These are phyloP conservation scores for Irpex lacteus DNA, from an alignment of 1,284 basidiomycete genomes.

Conservation along the genomic window DNA sequence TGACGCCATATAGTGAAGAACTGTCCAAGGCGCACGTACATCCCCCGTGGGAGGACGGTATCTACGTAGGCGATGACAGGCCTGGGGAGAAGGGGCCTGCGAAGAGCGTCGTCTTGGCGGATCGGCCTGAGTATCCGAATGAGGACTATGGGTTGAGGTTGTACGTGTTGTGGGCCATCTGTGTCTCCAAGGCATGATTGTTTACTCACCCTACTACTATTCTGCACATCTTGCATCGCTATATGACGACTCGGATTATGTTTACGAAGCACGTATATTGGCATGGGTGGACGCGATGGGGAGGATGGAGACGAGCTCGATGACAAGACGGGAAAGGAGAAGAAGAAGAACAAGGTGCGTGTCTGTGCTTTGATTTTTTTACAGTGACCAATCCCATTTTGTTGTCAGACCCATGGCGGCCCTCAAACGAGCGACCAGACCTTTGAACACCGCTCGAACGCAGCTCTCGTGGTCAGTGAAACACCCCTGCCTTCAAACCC, in stretches of 20 bases:
- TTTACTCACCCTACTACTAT: too few species aligned
- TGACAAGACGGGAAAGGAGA: neutral
- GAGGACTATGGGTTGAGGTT: neutral
- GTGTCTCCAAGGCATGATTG: too few species aligned
- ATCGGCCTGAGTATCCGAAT: neutral
- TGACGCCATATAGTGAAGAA: neutral
- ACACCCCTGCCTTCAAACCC: too few species aligned
- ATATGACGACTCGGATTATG: neutral
- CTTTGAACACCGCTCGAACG: neutral
- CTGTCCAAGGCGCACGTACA: neutral
- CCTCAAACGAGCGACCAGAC: neutral
- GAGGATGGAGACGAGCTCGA: neutral
- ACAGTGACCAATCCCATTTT: neutral
- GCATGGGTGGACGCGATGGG: neutral
- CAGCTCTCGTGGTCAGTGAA: too few species aligned
- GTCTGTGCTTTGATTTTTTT: too few species aligned
- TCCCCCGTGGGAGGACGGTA: neutral
- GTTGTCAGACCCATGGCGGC: neutral
- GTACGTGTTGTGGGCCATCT: neutral
- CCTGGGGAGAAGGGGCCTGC: too few species aligned
- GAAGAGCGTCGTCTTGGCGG: neutral
- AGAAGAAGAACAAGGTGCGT: neutral
- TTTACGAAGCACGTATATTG: neutral
- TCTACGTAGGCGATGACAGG: neutral
- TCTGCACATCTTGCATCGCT: neutral